Evolutionary conservation across 768 basidiomycete genomes (phyloP), one percentile per base, ranked within the genome.

Genomic region (Termitomyces sp.): DNA sequence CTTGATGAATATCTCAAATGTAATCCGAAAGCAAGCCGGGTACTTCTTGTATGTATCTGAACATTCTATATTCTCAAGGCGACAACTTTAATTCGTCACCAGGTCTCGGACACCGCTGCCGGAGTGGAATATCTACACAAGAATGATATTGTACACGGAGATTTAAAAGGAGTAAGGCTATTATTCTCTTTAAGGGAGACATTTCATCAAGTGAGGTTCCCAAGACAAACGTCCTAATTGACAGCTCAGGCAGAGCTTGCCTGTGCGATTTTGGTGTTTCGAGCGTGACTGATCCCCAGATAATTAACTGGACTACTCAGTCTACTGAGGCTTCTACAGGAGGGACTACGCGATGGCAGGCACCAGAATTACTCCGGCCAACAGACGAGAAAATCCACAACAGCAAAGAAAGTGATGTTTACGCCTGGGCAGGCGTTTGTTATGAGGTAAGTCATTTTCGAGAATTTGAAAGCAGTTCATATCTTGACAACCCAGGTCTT

Each of bases 1-100:
- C 54, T 76, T 5, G 59, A 40, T 27, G 43, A 62, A 2, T 76
- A 70, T 61, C 66, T 77, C 30, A 42, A 59, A 41, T 4, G 2
- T 16, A 61, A 69, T 23, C 63, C 68, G 11, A 14, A 46, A 2
- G 64, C 58, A 42, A 61, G 65, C 55, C 65, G 71, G 46, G 55
- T 67, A 28, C 59, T 58, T 25, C 58, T 77, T 61, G 76, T 76
- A 57, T 66, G 68, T 37, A 30, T 34, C n/a, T 41, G 23, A 10
- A 27, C 6, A 52, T 32, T 17, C 35, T 16, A 11, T 32, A 8
- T 21, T 21, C 6, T 14, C n/a, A 7, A n/a, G 1, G 9, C n/a
- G 11, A n/a, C 7, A 19, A 35, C 17, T 16, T 19, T 9, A 16
- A n/a, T 35, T 37, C 16, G 11, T 30, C 39, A n/a, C n/a, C 12